Conservation (phyloP, 306 rosid genomes). For the Crotalaria pallida region DNA sequence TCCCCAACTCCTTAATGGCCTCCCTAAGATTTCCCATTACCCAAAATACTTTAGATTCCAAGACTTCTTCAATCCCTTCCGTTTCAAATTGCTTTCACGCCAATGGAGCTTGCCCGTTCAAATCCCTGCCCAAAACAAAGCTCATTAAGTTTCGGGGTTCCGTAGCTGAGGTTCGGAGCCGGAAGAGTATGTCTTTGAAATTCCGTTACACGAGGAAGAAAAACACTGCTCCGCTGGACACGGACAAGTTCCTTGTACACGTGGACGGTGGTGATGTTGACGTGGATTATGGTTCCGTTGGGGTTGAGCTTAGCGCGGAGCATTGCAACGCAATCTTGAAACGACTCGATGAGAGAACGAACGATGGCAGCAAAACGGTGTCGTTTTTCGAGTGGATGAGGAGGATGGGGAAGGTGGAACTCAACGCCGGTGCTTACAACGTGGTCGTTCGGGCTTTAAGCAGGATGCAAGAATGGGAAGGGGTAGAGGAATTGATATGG, state of each 20-base stretch:
- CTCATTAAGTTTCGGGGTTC: background rate
- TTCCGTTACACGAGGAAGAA: conserved; percentile 28
- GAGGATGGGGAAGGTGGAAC: conserved; percentile 47
- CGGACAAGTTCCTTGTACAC: conserved; percentile 34
- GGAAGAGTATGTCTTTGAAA: conserved; percentile 25
- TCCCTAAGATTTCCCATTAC: conserved; percentile 46
- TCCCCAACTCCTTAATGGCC: conserved; percentile 39
- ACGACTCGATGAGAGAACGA: conserved; percentile 36
- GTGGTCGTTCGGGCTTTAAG: conserved; percentile 43
- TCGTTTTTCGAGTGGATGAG: conserved; percentile 71
- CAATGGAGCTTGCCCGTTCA: conserved; percentile 29
- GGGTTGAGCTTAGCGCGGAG: conserved; percentile 42
- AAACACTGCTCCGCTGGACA: conserved; percentile 16
- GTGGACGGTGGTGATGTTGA: conserved; percentile 53
- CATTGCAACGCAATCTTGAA: conserved; percentile 61
- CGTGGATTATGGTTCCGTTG: conserved; percentile 49
- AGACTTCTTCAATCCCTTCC: conserved; percentile 30
- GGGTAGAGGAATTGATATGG: conserved; percentile 44
- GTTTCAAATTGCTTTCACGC: conserved; percentile 23
- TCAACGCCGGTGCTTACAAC: conserved; percentile 52
- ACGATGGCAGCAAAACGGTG: conserved; percentile 43
- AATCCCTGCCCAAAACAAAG: conserved; percentile 33
- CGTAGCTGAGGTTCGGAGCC: conserved; percentile 15
- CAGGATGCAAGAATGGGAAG: conserved; percentile 58
- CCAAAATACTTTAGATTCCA: conserved; percentile 42